A percentile compares a stretch with the other conserved stretches of the same genome.
These are phyloP conservation scores for Berberis thunbergii DNA, from an alignment of 164 flowering plant species.

Conservation along the genomic window DNA sequence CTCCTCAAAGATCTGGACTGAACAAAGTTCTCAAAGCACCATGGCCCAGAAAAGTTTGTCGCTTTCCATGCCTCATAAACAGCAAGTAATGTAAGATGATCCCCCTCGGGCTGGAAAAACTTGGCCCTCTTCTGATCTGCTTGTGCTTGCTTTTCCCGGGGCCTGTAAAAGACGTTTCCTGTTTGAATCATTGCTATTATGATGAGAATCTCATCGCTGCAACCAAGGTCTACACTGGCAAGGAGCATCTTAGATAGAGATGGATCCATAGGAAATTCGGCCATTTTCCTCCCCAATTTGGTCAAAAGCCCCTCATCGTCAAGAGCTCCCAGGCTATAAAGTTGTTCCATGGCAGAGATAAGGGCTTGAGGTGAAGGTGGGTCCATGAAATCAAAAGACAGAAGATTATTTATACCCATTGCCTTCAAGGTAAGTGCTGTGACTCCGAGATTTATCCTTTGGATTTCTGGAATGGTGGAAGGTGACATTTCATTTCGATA, in stretches of 20 bases:
- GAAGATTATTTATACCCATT: conserved; percentile 88
- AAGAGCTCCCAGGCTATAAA: conserved; percentile 81
- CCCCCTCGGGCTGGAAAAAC: conserved; percentile 94
- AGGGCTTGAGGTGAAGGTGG: conserved; percentile 91
- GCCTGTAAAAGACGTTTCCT: conserved; percentile 77
- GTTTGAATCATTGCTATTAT: conserved; percentile 91
- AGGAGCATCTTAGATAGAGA: conserved; percentile 85
- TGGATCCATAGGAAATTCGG: conserved; percentile 87
- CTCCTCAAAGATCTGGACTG: conserved; percentile 88
- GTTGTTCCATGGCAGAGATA: conserved; percentile 87
- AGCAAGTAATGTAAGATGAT: conserved; percentile 84
- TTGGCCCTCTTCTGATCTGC: conserved; percentile 89
- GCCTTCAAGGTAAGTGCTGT: conserved; percentile 73
- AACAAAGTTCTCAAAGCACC: conserved; percentile 92
- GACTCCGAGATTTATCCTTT: conserved; percentile 76
- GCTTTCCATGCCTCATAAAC: conserved; percentile 97
- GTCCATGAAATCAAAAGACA: conserved; percentile 93
- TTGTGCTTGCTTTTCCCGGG: conserved; percentile 88
- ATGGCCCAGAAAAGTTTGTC: conserved; percentile 79
- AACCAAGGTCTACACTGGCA: conserved; percentile 88
- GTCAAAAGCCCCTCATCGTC: conserved; percentile 92
- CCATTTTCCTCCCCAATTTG: conserved; percentile 91
- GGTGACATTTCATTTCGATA: conserved; percentile 88
- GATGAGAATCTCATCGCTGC: conserved; percentile 85
- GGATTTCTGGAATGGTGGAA: conserved; percentile 82